Percentiles rank a stretch among this genome's conserved stretches.
Conservation (phyloP, 768 basidiomycete species). For the Lentinula sp. region DNA sequence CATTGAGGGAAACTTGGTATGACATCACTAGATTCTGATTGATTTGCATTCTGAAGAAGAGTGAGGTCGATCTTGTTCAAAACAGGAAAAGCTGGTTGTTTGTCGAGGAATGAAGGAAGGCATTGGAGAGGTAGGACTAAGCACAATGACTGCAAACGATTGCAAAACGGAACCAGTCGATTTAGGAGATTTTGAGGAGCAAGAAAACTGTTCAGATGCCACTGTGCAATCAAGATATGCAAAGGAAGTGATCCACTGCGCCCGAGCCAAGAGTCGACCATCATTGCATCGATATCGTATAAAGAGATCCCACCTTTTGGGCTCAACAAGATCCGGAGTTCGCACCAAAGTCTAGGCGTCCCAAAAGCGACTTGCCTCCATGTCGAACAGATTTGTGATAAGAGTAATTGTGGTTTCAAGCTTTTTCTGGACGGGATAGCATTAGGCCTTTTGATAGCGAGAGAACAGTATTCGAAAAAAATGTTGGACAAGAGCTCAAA, state of each 20-base stretch:
- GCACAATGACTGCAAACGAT: not conserved
- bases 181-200: not conserved
- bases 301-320: not conserved
- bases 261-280: not conserved
- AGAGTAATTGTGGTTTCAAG: not conserved
- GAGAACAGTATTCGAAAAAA: not conserved
- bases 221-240: not conserved
- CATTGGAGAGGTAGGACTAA: not conserved
- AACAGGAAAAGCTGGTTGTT: not conserved
- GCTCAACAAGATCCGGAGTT: not conserved
- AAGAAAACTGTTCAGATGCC: not conserved
- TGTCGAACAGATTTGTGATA: not conserved
- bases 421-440: not conserved
- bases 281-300: too few relatives aligned
- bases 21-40: not conserved
- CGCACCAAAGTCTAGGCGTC: not conserved
- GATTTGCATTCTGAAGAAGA: not conserved
- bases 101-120: not conserved
- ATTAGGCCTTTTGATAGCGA: not conserved
- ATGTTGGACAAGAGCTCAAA: conserved; percentile 1
- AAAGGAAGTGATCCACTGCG: not conserved
- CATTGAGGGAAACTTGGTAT: not conserved
- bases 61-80: not conserved
- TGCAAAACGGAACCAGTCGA: not conserved
- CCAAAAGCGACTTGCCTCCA: not conserved